Evolutionary conservation across 2,329 filamentous ascomycete genomes (phyloP).

Genomic region (Phyllachora maydis): DNA sequence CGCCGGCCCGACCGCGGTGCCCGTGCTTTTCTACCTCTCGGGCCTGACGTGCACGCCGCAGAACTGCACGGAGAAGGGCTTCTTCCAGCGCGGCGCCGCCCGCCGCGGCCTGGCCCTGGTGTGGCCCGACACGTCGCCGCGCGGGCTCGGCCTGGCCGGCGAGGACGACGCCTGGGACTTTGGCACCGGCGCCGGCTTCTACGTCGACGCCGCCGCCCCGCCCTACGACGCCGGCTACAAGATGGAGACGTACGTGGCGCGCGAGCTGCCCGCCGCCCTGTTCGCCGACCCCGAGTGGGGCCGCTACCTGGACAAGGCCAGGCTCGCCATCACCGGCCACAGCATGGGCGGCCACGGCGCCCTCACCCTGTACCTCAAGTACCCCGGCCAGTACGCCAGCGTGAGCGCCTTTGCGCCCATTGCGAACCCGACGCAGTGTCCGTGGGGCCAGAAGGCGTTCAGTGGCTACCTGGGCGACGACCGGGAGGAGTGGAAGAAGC

Average conservation of each 20-base stretch:
- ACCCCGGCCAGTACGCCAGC: slow-evolving; percentile 75
- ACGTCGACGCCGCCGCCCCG: slow-evolving; percentile 62
- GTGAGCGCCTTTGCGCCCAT: slow-evolving; percentile 87
- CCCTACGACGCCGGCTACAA: slow-evolving; percentile 66
- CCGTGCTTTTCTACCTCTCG: slow-evolving; percentile 81
- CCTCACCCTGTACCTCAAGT: slow-evolving; percentile 75
- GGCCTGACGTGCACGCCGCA: slow-evolving; percentile 90
- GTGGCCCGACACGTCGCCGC: slow-evolving; percentile 86
- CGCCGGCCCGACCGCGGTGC: slow-evolving; percentile 29
- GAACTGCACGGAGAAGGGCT: slow-evolving; percentile 65
- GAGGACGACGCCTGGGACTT: slow-evolving; percentile 88
- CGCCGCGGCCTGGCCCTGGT: slow-evolving; percentile 75
- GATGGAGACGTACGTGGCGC: slow-evolving; percentile 88
- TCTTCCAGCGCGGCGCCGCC: slow-evolving; percentile 71
- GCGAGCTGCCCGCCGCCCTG: slow-evolving; percentile 63
- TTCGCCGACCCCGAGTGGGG: slow-evolving; percentile 46
- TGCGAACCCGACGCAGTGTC: slow-evolving; percentile 63
- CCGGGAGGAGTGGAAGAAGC: slow-evolving; percentile 59
- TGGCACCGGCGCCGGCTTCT: slow-evolving; percentile 82
- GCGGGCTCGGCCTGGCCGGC: slow-evolving; percentile 59
- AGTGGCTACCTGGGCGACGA: slow-evolving; percentile 69
- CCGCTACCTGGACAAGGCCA: slow-evolving; percentile 40
- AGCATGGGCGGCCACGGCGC: slow-evolving; percentile 97
- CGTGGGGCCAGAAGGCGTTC: slow-evolving; percentile 95
- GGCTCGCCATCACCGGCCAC: slow-evolving; percentile 78